phyloP scores from a whole-genome alignment of 495 filamentous ascomycete species.

The Penicillium samsonianum region DNA sequence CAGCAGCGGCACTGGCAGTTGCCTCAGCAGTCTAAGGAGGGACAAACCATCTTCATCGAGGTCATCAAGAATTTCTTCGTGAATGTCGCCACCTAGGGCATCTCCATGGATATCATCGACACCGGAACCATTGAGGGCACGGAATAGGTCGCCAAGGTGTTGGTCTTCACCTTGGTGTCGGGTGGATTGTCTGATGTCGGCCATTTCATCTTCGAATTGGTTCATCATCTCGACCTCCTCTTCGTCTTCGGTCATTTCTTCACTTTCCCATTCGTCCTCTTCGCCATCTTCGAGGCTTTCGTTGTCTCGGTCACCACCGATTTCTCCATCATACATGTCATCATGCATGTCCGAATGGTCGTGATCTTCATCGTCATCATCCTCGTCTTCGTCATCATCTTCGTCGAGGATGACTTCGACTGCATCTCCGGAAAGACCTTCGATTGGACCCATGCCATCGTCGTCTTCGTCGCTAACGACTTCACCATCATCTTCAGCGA shows the following conservation, averaged over 20 bases:
- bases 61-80: constrained; percentile 64
- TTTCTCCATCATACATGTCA: constrained; percentile 54
- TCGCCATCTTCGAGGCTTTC: constrained; percentile 59
- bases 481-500: constrained; percentile 76
- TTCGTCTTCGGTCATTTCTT: constrained; percentile 56
- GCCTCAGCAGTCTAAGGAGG: neutral
- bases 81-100: constrained; percentile 41
- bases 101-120: constrained; percentile 41
- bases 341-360: constrained; percentile 57
- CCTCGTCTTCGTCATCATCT: constrained; percentile 61
- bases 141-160: constrained; percentile 45
- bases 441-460: constrained; percentile 78
- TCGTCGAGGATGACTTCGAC: constrained; percentile 86
- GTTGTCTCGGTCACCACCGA: constrained; percentile 64
- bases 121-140: constrained; percentile 44
- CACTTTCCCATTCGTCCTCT: constrained; percentile 63
- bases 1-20: neutral
- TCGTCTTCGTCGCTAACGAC: constrained; percentile 89
- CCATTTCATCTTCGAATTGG: constrained; percentile 50
- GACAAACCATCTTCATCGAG: constrained; percentile 67
- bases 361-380: constrained; percentile 70
- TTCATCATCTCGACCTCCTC: constrained; percentile 57
- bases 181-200: constrained; percentile 69
- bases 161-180: constrained; percentile 58
- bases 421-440: constrained; percentile 79